Evolutionary conservation across 2,329 filamentous ascomycete species (phyloP), one percentile per base, ranked within the genome.

Genomic region (Penicillium olsonii): DNA sequence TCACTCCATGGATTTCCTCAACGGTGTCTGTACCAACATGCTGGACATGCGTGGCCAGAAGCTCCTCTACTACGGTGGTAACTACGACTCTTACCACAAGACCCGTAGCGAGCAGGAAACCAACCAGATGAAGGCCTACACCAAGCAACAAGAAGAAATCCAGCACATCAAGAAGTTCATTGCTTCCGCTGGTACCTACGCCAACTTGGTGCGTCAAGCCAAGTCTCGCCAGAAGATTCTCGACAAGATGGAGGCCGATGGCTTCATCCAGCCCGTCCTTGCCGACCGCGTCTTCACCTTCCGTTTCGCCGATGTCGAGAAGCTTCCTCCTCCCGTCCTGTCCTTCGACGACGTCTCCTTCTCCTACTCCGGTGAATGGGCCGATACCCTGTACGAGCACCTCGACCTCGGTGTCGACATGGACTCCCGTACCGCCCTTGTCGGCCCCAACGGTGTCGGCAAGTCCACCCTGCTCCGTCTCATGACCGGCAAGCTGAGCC

Each of bases 141-240:
- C 88, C 74, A 99, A 99, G 83, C 94, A 99, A 75, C 94, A 99
- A 73, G 94, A 99, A 56, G 94, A 99, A 80, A 99, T 99, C 73
- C 83, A 85, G 63, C 95, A 99, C 81, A 99, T 99, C 83, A 97
- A 99, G 83, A 96, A 97, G 79, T 99, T 99, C 82, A 99, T 99
- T 73, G 94, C 95, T 68, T 96, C 92, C 55, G 94, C 94, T 50
- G 94, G 95, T 92, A 99, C 94, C 54, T 99, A 99, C 70, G 94
- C 95, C 84, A 99, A 99, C 81, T 83, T 99, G 80, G 94, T 99
- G 70, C 84, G 90, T 74, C 94, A 99, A 78, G 95, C 95, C 76
- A 99, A 99, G 83, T 97, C 94, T 37, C 87, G 94, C 59, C 94
- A 99, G 78, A 99, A 99, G 90, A 97, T 97, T 75, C 83, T 97